These are phyloP conservation scores for Ascocoryne sarcoides DNA, from an alignment of 2,329 filamentous ascomycete genomes.

Conservation along the genomic window DNA sequence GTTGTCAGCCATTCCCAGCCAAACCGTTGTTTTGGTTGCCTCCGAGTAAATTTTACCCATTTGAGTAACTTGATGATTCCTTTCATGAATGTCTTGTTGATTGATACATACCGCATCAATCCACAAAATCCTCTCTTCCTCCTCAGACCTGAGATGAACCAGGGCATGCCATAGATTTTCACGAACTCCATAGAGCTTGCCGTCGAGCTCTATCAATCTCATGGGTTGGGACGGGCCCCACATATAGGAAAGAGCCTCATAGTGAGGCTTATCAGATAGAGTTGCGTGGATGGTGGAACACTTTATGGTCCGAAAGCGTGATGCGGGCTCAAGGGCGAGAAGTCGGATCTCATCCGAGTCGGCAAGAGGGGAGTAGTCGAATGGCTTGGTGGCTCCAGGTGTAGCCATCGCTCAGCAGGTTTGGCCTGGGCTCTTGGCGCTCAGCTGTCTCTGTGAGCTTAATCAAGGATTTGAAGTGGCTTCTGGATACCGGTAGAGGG, in stretches of 20 bases:
- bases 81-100: neutral
- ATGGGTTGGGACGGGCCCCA: neutral
- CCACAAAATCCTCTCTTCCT: neutral
- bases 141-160: neutral
- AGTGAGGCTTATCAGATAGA: too few species aligned
- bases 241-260: neutral
- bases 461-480: too few species aligned
- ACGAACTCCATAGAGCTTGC: neutral
- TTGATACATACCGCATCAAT: neutral
- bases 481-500: too few species aligned
- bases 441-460: too few species aligned
- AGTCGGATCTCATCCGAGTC: too few species aligned
- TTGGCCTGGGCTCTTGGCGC: too few species aligned
- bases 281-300: neutral
- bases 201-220: neutral
- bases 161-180: neutral
- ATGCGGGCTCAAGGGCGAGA: neutral
- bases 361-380: too few species aligned
- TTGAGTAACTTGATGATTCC: neutral
- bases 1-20: neutral
- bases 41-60: neutral
- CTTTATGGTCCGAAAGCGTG: neutral
- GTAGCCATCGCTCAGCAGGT: too few species aligned
- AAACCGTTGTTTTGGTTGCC: neutral
- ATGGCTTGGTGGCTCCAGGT: too few species aligned